Percentiles rank a stretch among this genome's conserved stretches.
phyloP scores from a whole-genome alignment of 305 asterid species.

The Fraxinus platypoda region DNA sequence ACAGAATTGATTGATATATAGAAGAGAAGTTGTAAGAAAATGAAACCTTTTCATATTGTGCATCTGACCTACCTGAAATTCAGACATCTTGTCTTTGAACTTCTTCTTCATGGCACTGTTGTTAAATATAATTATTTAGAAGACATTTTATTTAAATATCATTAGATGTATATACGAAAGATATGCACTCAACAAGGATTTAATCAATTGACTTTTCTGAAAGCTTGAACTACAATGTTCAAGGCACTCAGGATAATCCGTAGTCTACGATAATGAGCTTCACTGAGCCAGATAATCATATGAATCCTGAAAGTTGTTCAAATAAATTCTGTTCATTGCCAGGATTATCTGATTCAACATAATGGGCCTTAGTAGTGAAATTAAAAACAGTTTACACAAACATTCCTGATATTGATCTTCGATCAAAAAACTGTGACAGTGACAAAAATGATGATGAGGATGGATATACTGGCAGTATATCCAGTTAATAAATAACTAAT shows the following conservation, averaged over 20 bases:
- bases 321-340: background rate
- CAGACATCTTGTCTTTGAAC: conserved; percentile 83
- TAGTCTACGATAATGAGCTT: background rate
- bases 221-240: background rate
- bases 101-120: conserved; percentile 91
- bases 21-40: conserved; percentile 9
- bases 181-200: background rate
- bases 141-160: background rate
- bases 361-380: background rate
- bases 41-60: conserved; percentile 14
- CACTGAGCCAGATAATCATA: background rate
- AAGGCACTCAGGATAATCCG: background rate
- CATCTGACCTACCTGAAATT: conserved; percentile 56
- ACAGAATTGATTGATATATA: conserved; percentile 17
- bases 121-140: conserved; percentile 26
- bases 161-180: background rate
- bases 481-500: background rate
- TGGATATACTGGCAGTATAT: background rate
- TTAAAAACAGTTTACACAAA: background rate
- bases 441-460: background rate
- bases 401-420: background rate
- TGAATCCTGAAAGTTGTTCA: background rate
- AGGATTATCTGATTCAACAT: background rate
- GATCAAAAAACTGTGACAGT: background rate
- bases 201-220: background rate